A percentile compares a stretch with the other conserved stretches of the same genome.
phyloP scores from a whole-genome alignment of 768 basidiomycete species.

The Collybiopsis luxurians region DNA sequence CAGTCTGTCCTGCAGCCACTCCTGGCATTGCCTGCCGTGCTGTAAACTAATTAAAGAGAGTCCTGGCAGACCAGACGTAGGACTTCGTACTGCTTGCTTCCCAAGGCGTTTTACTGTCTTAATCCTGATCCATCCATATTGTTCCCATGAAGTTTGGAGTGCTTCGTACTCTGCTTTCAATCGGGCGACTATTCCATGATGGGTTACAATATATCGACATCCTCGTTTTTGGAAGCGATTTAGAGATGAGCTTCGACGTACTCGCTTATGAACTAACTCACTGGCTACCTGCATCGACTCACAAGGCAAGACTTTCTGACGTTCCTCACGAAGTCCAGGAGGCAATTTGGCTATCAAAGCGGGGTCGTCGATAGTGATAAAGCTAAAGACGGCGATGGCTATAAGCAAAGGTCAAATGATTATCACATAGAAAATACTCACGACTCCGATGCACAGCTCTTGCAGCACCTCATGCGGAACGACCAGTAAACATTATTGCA shows the following conservation, averaged over 20 bases:
- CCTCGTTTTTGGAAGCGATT: neutral
- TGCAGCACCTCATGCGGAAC: slow-evolving; percentile 30
- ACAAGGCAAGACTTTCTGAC: neutral
- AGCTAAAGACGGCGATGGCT: neutral
- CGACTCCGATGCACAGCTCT: slow-evolving; percentile 26
- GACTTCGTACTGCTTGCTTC: neutral
- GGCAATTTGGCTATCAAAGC: neutral
- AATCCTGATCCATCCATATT: neutral
- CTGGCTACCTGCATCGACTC: neutral
- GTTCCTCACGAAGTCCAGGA: neutral
- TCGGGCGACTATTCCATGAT: neutral
- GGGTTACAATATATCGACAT: no score
- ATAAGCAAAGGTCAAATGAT: neutral
- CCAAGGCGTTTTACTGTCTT: neutral
- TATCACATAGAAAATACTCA: slow-evolving; percentile 10
- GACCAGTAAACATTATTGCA: slow-evolving; percentile 26
- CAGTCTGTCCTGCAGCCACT: neutral
- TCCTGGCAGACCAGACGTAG: neutral
- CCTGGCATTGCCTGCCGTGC: neutral
- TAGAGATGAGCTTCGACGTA: no score
- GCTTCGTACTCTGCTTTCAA: neutral
- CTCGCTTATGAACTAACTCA: no score
- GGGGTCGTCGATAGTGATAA: neutral
- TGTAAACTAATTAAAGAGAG: neutral
- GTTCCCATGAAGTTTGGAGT: neutral